Evolutionary conservation across 805 yeast genomes (phyloP).

Genomic region (Candida ipomoeae): DNA sequence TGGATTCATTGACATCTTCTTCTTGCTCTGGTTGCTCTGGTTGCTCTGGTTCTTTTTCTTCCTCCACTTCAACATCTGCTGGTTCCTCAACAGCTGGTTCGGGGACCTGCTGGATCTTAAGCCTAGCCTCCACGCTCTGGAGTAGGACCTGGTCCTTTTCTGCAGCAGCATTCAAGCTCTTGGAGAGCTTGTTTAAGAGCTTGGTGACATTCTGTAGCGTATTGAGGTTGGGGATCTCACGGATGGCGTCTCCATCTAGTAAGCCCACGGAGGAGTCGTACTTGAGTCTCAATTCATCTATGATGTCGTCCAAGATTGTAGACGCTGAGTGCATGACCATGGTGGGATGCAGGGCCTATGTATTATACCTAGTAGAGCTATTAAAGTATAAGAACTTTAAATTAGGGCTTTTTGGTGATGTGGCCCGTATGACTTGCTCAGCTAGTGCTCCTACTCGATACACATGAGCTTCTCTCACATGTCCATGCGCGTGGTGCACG

Average conservation of each 20-base stretch:
- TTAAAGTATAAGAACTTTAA: too few species aligned
- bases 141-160: conserved; percentile 26
- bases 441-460: neutral
- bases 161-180: conserved; percentile 35
- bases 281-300: conserved; percentile 48
- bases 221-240: conserved; percentile 39
- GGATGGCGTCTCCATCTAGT: conserved; percentile 54
- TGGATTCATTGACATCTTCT: neutral
- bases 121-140: conserved; percentile 16
- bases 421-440: neutral
- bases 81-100: conserved; percentile 3
- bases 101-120: conserved; percentile 1
- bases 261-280: conserved; percentile 60
- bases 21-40: too few species aligned
- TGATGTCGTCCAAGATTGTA: conserved; percentile 46
- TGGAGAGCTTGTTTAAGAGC: conserved; percentile 36
- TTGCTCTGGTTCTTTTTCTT: neutral
- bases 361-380: neutral
- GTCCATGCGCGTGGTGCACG: conserved; percentile 4
- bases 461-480: neutral
- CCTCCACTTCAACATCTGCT: conserved; percentile 5
- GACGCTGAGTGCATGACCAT: conserved; percentile 29
- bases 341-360: neutral
- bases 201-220: conserved; percentile 43
- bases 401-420: neutral